A percentile compares a stretch with the other conserved stretches of the same genome.
Conservation (phyloP, 495 filamentous ascomycete species). For the Daldinia vernicosa region DNA sequence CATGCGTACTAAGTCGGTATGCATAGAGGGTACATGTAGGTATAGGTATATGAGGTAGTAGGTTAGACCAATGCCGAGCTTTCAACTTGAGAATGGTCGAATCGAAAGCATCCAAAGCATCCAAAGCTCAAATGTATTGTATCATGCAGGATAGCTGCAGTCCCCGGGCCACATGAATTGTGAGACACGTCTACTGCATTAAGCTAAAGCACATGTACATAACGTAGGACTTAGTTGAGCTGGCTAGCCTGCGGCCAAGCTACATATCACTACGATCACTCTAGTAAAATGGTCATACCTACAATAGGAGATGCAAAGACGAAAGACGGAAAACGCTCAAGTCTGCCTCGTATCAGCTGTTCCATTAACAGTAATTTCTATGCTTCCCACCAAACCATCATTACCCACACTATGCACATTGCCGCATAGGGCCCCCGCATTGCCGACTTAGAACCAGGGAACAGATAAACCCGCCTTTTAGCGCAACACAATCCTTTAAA, state of each 20-base stretch:
- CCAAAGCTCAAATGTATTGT: not conserved
- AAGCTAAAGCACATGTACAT: constrained; percentile 31
- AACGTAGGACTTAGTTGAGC: constrained; percentile 31
- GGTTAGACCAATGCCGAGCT: constrained; percentile 9
- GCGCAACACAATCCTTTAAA: not conserved
- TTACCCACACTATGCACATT: constrained; percentile 32
- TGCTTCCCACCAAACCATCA: constrained; percentile 16
- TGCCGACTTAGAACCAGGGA: constrained; percentile 29
- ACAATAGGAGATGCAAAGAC: not conserved
- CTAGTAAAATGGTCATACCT: constrained; percentile 13
- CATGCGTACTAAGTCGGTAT: constrained; percentile 9
- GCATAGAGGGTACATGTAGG: not conserved
- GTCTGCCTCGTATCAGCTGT: constrained; percentile 36
- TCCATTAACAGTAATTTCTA: constrained; percentile 26
- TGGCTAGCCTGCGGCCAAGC: constrained; percentile 23
- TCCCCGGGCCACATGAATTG: constrained; percentile 39
- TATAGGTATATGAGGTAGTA: too few species aligned
- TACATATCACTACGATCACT: constrained; percentile 10
- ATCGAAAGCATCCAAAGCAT: not conserved
- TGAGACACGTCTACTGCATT: constrained; percentile 42
- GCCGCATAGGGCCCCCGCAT: constrained; percentile 38
- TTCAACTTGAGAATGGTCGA: not conserved
- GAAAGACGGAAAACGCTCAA: not conserved
- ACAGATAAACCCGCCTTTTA: constrained; percentile 10
- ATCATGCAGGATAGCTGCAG: constrained; percentile 30